phyloP scores from a whole-genome alignment of 1,284 basidiomycete genomes.

The Bjerkandera adusta region DNA sequence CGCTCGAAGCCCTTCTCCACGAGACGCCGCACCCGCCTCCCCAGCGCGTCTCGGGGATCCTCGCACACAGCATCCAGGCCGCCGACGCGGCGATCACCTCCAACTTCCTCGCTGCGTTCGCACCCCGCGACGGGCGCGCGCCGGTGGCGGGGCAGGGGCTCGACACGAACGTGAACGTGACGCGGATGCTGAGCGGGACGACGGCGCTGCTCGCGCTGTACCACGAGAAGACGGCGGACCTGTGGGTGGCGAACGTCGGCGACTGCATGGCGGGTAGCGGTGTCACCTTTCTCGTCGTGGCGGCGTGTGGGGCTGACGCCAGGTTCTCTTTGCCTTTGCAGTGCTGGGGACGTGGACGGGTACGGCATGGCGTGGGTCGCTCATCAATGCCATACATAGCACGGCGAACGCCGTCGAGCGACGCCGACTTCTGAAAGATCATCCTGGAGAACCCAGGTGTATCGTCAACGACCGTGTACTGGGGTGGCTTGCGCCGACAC shows the following conservation, averaged over 20 bases:
- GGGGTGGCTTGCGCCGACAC: conserved; percentile 63
- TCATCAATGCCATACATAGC: conserved; percentile 57
- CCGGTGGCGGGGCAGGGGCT: no score
- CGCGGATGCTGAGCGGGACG: conserved; percentile 58
- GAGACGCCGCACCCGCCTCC: conserved; percentile 32
- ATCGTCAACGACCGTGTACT: conserved; percentile 53
- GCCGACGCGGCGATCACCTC: conserved; percentile 44
- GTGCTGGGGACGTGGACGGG: conserved; percentile 44
- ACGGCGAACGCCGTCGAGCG: conserved; percentile 47
- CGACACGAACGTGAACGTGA: conserved; percentile 32
- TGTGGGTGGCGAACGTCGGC: conserved; percentile 69
- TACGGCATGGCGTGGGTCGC: conserved; percentile 40
- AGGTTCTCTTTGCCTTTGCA: conserved; percentile 2
- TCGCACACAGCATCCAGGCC: conserved; percentile 39
- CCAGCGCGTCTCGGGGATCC: conserved; percentile 40
- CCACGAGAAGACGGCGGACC: conserved; percentile 46
- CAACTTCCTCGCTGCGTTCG: conserved; percentile 44
- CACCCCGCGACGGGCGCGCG: conserved; percentile 27
- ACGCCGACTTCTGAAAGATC: conserved; percentile 46
- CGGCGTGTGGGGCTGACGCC: conserved; percentile 10
- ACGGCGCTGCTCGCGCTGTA: conserved; percentile 57
- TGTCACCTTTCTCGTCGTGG: background rate
- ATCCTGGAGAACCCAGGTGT: conserved; percentile 52
- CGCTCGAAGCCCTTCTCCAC: conserved; percentile 39
- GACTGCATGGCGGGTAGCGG: conserved; percentile 58